Conservation (phyloP, 495 filamentous ascomycete species). For the Penicillium canariense region DNA sequence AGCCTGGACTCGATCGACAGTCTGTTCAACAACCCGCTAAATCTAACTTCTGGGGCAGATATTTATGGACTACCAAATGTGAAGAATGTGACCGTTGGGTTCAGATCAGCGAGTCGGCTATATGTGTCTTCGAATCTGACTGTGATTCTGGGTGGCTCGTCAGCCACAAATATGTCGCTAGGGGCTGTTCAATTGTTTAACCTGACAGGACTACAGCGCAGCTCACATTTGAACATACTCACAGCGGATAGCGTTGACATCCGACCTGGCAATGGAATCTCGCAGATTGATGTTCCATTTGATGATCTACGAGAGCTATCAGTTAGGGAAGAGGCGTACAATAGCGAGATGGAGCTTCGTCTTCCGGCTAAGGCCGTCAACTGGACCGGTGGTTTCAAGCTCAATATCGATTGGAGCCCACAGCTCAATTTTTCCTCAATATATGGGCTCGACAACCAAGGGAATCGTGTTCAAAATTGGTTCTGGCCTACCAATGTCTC, state of each 20-base stretch:
- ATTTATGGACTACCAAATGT: conserved; percentile 3
- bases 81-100: not conserved
- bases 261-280: not conserved
- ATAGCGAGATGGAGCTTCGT: not conserved
- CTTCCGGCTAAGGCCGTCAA: conserved; percentile 7
- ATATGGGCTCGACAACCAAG: conserved; percentile 2
- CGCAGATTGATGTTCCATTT: not conserved
- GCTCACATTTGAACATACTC: not conserved
- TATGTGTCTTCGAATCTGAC: not conserved
- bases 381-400: conserved; percentile 6
- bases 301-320: not conserved
- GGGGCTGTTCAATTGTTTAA: not conserved
- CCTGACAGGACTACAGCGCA: conserved; percentile 1
- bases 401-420: not conserved
- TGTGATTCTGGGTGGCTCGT: conserved; percentile 3
- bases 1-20: conserved; percentile 5
- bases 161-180: conserved; percentile 1
- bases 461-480: conserved; percentile 4
- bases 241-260: not conserved
- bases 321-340: not conserved
- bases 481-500: conserved; percentile 16
- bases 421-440: conserved; percentile 5
- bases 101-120: not conserved
- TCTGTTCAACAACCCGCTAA: not conserved
- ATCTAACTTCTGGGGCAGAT: not conserved